Percentiles rank a stretch among this genome's conserved stretches.
phyloP scores from a whole-genome alignment of 1,284 basidiomycete genomes.

The Pseudozyma tsukubaensis region DNA sequence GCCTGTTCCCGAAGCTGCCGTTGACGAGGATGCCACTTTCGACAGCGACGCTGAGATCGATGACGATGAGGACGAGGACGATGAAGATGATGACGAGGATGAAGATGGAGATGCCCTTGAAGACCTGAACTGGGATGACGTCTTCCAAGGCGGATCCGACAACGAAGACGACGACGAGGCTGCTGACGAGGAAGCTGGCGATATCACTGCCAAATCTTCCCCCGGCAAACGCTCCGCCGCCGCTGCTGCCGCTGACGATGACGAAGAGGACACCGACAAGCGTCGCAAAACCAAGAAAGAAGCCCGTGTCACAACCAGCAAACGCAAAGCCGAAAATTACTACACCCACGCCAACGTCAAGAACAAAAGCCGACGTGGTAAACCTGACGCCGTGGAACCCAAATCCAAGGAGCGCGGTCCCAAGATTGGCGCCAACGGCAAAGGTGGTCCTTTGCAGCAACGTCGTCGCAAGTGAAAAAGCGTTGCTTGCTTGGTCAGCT shows the following conservation, averaged over 20 bases:
- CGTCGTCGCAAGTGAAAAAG: constrained; percentile 38
- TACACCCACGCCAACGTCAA: constrained; percentile 73
- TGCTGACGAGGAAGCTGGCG: constrained; percentile 59
- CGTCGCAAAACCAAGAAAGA: constrained; percentile 56
- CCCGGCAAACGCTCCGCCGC: constrained; percentile 51
- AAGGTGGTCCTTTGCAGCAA: constrained; percentile 38
- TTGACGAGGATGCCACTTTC: constrained; percentile 52
- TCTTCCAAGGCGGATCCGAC: constrained; percentile 73
- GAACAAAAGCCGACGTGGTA: constrained; percentile 71
- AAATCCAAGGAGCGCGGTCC: constrained; percentile 56
- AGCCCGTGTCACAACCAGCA: constrained; percentile 62
- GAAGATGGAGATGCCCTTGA: constrained; percentile 68
- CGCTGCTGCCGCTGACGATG: constrained; percentile 52
- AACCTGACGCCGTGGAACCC: constrained; percentile 39
- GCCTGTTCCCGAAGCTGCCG: constrained; percentile 45
- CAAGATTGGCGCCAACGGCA: constrained; percentile 61
- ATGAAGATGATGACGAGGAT: constrained; percentile 62
- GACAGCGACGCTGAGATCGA: constrained; percentile 52
- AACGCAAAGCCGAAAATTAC: constrained; percentile 90
- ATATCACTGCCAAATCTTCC: constrained; percentile 49
- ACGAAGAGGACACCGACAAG: constrained; percentile 41
- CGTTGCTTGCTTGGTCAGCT: background rate
- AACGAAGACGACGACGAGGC: constrained; percentile 27
- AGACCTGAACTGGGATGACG: constrained; percentile 85
- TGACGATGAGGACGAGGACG: constrained; percentile 63